These are phyloP conservation scores for Kwoniella botswanensis DNA, from an alignment of 768 basidiomycete species.

Conservation along the genomic window DNA sequence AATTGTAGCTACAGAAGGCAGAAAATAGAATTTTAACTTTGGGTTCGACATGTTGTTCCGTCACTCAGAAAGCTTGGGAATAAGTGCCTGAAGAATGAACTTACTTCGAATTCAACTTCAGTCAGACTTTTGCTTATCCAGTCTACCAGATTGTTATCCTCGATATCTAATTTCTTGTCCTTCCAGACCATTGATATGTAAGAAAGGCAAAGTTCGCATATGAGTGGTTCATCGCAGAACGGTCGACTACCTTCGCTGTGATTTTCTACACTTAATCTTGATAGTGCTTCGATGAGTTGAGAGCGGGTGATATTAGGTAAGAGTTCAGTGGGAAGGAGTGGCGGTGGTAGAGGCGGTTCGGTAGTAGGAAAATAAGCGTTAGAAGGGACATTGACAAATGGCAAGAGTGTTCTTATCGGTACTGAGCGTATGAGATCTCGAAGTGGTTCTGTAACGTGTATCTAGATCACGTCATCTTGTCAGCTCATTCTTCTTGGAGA, in stretches of 20 bases:
- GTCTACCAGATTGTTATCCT: constrained; percentile 28
- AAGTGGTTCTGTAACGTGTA: background rate
- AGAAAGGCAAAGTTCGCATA: constrained; percentile 39
- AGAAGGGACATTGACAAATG: constrained; percentile 13
- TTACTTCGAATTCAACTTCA: constrained; percentile 47
- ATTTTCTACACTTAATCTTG: constrained; percentile 3
- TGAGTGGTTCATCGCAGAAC: constrained; percentile 22
- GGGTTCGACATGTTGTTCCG: background rate
- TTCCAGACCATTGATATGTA: constrained; percentile 37
- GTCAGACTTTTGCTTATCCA: constrained; percentile 39
- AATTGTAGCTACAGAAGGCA: constrained; percentile 30
- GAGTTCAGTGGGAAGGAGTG: background rate
- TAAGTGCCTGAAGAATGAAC: constrained; percentile 3
- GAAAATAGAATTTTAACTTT: background rate
- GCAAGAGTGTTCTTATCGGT: constrained; percentile 5
- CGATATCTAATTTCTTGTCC: constrained; percentile 5
- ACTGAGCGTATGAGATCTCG: background rate
- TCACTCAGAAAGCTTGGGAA: background rate
- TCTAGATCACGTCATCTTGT: constrained; percentile 2
- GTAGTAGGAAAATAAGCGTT: constrained; percentile 12
- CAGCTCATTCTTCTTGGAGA: constrained; percentile 2
- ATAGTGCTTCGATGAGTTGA: constrained; percentile 34
- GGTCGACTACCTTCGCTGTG: background rate
- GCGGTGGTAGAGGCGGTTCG: constrained; percentile 20
- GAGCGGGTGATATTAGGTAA: constrained; percentile 23